A percentile compares a stretch with the other conserved stretches of the same genome.
These are phyloP conservation scores for Phoma herbarum DNA, from an alignment of 2,329 filamentous ascomycete genomes.

Conservation along the genomic window DNA sequence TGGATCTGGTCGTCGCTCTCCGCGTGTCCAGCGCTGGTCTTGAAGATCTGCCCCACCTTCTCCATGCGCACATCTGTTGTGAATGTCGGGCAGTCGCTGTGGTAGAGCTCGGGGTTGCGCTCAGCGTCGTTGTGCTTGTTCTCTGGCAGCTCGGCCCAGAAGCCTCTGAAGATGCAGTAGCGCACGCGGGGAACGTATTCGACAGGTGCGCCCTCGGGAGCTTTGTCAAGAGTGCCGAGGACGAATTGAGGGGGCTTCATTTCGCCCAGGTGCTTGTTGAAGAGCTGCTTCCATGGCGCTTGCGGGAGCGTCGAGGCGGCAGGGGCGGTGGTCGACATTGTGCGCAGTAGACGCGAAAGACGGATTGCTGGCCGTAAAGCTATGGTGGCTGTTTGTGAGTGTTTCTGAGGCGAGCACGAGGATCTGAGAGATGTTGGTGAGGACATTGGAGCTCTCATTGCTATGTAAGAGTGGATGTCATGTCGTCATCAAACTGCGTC, in stretches of 20 bases:
- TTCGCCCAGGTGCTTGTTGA: conserved; percentile 59
- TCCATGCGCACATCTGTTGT: conserved; percentile 90
- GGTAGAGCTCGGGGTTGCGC: conserved; percentile 74
- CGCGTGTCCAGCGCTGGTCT: conserved; percentile 58
- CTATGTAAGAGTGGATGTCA: conserved; percentile 13
- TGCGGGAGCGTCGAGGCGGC: conserved; percentile 47
- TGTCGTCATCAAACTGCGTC: conserved; percentile 24
- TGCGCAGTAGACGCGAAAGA: conserved; percentile 53
- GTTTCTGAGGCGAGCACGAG: not conserved
- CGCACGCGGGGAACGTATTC: conserved; percentile 67
- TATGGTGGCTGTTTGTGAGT: conserved; percentile 47
- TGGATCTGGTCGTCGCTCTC: conserved; percentile 53
- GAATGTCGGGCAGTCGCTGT: conserved; percentile 81
- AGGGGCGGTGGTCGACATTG: conserved; percentile 57
- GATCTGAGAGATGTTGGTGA: conserved; percentile 6
- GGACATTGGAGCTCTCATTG: conserved; percentile 8
- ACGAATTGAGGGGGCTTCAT: conserved; percentile 62
- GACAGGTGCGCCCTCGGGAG: conserved; percentile 52
- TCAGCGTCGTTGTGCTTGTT: conserved; percentile 78
- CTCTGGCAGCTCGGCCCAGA: conserved; percentile 77
- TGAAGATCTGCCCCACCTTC: conserved; percentile 77
- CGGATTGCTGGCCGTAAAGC: conserved; percentile 46
- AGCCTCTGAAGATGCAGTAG: conserved; percentile 84
- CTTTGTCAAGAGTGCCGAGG: conserved; percentile 59
- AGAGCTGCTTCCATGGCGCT: conserved; percentile 63